These are phyloP conservation scores for Seiridium cupressi DNA, from an alignment of 2,329 filamentous ascomycete species.

Conservation along the genomic window DNA sequence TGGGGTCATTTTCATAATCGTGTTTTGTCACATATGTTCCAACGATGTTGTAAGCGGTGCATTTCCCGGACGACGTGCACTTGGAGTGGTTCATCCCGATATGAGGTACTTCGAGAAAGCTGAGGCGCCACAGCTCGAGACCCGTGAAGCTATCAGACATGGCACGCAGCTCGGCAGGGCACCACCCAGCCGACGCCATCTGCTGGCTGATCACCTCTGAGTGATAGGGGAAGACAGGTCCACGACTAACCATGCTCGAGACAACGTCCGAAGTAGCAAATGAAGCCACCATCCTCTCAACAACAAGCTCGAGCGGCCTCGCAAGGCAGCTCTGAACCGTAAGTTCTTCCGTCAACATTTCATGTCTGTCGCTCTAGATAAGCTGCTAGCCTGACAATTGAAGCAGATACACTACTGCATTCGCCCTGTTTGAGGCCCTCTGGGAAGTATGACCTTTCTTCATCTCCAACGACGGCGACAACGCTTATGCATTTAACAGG, in stretches of 20 bases:
- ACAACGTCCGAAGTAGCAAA: not conserved
- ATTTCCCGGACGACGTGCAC: not conserved
- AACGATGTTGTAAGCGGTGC: not conserved
- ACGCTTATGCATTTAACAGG: constrained; percentile 22
- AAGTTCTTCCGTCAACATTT: no score
- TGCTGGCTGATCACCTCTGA: not conserved
- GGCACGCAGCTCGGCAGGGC: not conserved
- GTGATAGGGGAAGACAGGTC: not conserved
- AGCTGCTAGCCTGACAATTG: not conserved
- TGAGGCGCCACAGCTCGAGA: not conserved
- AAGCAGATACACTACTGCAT: constrained; percentile 59
- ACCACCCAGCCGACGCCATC: not conserved
- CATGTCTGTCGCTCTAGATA: no score
- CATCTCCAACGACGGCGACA: not conserved
- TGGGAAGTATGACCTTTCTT: constrained; percentile 49
- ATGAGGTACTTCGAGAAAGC: not conserved
- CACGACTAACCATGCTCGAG: not conserved
- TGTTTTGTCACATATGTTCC: not conserved
- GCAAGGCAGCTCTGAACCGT: no score
- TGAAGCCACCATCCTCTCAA: no score
- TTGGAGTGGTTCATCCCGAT: not conserved
- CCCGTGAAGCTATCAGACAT: not conserved
- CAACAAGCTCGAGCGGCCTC: no score
- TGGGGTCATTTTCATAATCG: not conserved
- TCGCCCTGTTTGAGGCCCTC: constrained; percentile 71